Percentiles rank a stretch among this genome's conserved stretches.
These are phyloP conservation scores for Psidium guajava DNA, from an alignment of 345 rosid species.

Conservation along the genomic window DNA sequence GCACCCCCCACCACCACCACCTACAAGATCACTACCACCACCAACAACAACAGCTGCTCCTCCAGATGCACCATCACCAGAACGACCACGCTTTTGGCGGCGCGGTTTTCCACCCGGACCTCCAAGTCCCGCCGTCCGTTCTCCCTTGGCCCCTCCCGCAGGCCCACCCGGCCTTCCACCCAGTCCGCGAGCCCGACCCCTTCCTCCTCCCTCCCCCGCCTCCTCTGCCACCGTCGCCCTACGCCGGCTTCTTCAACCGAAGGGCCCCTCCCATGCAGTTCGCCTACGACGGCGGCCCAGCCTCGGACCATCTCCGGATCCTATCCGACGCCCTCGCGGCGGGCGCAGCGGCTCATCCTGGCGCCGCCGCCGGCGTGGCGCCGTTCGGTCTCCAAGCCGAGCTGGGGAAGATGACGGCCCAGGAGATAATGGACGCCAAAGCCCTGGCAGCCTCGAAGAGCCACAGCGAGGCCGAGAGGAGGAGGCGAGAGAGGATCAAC, in stretches of 20 bases:
- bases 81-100: not conserved
- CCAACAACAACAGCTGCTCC: conserved; percentile 27
- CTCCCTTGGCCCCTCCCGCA: conserved; percentile 48
- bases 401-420: conserved; percentile 86
- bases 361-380: conserved; percentile 31
- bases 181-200: conserved; percentile 34
- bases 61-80: conserved; percentile 35
- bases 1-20: too few species aligned
- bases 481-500: conserved; percentile 93
- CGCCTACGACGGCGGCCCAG: conserved; percentile 47
- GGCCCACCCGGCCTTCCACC: conserved; percentile 50
- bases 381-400: conserved; percentile 82
- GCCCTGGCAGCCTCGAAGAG: conserved; percentile 97
- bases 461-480: conserved; percentile 97
- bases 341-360: conserved; percentile 42
- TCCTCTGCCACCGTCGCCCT: conserved; percentile 15
- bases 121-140: conserved; percentile 27
- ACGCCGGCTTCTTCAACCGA: conserved; percentile 53
- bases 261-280: conserved; percentile 47
- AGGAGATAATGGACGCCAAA: conserved; percentile 98
- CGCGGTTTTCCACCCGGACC: not conserved
- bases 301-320: conserved; percentile 69
- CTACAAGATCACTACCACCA: not conserved
- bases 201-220: conserved; percentile 57
- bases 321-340: conserved; percentile 54